A percentile compares a stretch with the other conserved stretches of the same genome.
phyloP scores from a whole-genome alignment of 371 early-diverging fungal species.

The Zychaea mexicana region DNA sequence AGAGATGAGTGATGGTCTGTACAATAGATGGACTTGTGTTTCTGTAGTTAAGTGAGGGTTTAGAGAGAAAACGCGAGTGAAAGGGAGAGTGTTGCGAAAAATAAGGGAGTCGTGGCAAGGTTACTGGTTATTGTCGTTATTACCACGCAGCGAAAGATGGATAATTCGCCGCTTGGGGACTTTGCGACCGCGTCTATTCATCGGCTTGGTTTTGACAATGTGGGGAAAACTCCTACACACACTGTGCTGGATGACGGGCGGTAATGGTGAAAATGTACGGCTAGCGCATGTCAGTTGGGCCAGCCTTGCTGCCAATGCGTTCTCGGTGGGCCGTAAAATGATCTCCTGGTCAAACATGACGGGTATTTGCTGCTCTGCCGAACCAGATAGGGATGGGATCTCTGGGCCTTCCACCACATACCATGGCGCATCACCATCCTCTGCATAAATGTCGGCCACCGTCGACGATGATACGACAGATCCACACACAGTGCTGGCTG shows the following conservation, averaged over 20 bases:
- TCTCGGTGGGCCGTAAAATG: conserved; percentile 65
- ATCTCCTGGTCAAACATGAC: conserved; percentile 46
- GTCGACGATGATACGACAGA: conserved; percentile 5
- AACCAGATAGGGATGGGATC: conserved; percentile 7
- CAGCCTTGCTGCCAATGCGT: conserved; percentile 79
- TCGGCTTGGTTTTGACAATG: conserved; percentile 27
- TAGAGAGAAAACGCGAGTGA: too few species aligned
- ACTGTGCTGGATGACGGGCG: conserved; percentile 74
- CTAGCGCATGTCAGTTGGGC: conserved; percentile 78
- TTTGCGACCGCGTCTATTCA: conserved; percentile 25
- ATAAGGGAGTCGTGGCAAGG: not conserved
- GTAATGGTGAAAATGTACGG: conserved; percentile 84
- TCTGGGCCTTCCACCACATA: conserved; percentile 33
- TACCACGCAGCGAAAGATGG: conserved; percentile 17
- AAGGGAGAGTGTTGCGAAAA: too few species aligned
- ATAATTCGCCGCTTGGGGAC: conserved; percentile 47
- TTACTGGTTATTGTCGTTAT: not conserved
- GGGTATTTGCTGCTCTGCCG: not conserved
- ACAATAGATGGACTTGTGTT: too few species aligned
- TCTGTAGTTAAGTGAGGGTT: too few species aligned
- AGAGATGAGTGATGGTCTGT: conserved; percentile 1
- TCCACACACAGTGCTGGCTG: conserved; percentile 3
- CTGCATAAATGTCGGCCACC: conserved; percentile 15
- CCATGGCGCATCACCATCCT: conserved; percentile 45
- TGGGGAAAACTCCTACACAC: conserved; percentile 73